Percentiles rank a stretch among this genome's conserved stretches.
These are phyloP conservation scores for Aquilaria yunnanensis DNA, from an alignment of 345 rosid genomes.

Conservation along the genomic window DNA sequence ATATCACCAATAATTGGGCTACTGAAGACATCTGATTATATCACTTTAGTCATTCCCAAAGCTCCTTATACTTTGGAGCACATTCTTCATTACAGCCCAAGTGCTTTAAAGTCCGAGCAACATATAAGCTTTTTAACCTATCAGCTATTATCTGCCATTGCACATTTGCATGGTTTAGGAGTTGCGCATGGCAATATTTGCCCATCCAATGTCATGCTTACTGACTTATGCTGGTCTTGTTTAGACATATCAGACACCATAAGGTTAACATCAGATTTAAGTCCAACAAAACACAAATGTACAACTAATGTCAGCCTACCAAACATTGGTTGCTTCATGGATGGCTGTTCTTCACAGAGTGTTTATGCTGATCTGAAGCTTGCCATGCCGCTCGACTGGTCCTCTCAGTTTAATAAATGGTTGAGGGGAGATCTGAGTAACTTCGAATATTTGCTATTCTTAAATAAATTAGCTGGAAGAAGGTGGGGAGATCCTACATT, in stretches of 20 bases:
- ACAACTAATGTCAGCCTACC: conserved; percentile 15
- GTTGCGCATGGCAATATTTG: conserved; percentile 63
- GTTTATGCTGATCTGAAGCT: conserved; percentile 64
- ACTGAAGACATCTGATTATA: conserved; percentile 37
- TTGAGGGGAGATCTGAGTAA: conserved; percentile 86
- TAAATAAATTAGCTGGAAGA: conserved; percentile 85
- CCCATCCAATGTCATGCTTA: conserved; percentile 64
- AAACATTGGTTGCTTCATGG: conserved; percentile 32
- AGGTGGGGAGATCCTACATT: conserved; percentile 95
- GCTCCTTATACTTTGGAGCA: conserved; percentile 66
- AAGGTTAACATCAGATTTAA: conserved; percentile 20
- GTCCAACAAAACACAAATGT: conserved; percentile 16
- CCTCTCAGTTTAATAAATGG: conserved; percentile 60
- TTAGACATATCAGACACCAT: conserved; percentile 40
- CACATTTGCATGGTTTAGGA: conserved; percentile 60
- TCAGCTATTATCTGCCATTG: conserved; percentile 72
- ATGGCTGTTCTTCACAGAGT: conserved; percentile 45
- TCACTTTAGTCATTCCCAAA: conserved; percentile 60
- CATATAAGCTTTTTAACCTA: conserved; percentile 56
- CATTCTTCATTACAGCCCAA: conserved; percentile 70
- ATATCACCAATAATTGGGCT: conserved; percentile 62
- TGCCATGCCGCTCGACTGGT: conserved; percentile 54
- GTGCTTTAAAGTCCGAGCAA: conserved; percentile 67
- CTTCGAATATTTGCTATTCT: conserved; percentile 78
- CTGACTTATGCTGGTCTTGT: conserved; percentile 73